Conservation (phyloP, 257 asterid species). For the Solanum gracilifrons region DNA sequence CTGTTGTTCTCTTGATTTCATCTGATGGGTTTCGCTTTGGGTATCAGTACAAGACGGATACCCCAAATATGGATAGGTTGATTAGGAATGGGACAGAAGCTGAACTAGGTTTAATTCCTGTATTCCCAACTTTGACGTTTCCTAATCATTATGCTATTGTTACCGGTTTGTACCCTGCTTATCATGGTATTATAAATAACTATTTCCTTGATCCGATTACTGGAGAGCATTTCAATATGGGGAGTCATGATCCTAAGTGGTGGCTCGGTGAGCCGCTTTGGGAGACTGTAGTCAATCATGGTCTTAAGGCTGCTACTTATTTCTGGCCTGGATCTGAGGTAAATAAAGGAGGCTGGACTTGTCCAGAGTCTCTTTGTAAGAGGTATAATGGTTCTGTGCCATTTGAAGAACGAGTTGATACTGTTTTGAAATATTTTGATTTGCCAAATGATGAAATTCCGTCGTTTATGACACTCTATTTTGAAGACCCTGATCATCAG, state of each 20-base stretch:
- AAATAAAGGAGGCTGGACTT: constrained; percentile 46
- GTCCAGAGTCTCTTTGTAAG: constrained; percentile 34
- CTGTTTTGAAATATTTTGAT: constrained; percentile 54
- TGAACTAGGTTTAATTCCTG: constrained; percentile 52
- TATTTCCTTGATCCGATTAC: constrained; percentile 41
- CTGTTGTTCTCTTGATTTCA: constrained; percentile 53
- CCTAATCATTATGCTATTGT: constrained; percentile 72
- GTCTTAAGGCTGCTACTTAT: constrained; percentile 55
- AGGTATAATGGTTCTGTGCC: constrained; percentile 51
- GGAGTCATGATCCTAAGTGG: constrained; percentile 57
- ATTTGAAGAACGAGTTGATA: constrained; percentile 57
- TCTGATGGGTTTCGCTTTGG: constrained; percentile 71
- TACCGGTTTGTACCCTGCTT: constrained; percentile 67
- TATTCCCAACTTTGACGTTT: constrained; percentile 61
- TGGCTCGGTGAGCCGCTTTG: constrained; percentile 82
- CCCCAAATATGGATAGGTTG: constrained; percentile 40
- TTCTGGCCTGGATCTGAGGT: constrained; percentile 88
- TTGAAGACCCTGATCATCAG: constrained; percentile 72
- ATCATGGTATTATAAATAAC: constrained; percentile 60
- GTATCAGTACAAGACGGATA: constrained; percentile 51
- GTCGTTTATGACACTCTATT: constrained; percentile 50
- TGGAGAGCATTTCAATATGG: constrained; percentile 44
- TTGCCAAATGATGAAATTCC: constrained; percentile 46
- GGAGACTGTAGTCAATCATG: constrained; percentile 56
- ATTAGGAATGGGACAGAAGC: constrained; percentile 58